phyloP scores from a whole-genome alignment of 768 basidiomycete species.

The Agaricus sinodeliciosus region DNA sequence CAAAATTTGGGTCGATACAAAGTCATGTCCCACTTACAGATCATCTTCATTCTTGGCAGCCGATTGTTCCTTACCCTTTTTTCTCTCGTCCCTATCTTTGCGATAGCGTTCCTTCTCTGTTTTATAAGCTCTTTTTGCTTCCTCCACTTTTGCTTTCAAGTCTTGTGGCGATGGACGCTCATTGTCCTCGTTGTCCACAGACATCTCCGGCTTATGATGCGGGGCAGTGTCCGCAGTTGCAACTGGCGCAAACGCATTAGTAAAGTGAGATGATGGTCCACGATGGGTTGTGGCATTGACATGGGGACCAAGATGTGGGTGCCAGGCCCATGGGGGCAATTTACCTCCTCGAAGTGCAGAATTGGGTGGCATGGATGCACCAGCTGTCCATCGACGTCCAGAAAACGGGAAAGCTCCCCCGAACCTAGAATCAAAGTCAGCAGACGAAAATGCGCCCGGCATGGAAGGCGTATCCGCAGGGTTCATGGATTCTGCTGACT shows the following conservation, averaged over 20 bases:
- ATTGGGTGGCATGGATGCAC: slow-evolving; percentile 3
- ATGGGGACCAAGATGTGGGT: neutral
- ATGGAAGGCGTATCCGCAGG: slow-evolving; percentile 10
- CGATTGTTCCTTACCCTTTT: slow-evolving; percentile 30
- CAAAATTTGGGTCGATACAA: neutral
- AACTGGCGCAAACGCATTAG: neutral
- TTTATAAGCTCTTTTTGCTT: slow-evolving; percentile 62
- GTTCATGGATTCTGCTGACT: slow-evolving; percentile 5
- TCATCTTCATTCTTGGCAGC: slow-evolving; percentile 12
- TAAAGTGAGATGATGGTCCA: neutral
- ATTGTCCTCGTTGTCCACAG: neutral
- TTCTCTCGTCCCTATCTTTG: slow-evolving; percentile 45
- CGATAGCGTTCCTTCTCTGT: slow-evolving; percentile 67
- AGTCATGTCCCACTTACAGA: slow-evolving; percentile 1
- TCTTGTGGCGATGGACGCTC: slow-evolving; percentile 27
- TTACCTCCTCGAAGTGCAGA: neutral
- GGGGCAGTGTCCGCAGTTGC: neutral
- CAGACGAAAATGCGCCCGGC: slow-evolving; percentile 1
- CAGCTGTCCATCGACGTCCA: neutral
- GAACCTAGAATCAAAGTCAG: neutral
- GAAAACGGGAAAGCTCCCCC: neutral
- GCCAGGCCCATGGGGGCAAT: neutral
- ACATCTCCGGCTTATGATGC: neutral
- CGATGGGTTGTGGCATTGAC: neutral
- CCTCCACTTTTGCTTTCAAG: slow-evolving; percentile 46